phyloP scores from a whole-genome alignment of 345 rosid genomes.

The Eucalyptus erythrocorys region DNA sequence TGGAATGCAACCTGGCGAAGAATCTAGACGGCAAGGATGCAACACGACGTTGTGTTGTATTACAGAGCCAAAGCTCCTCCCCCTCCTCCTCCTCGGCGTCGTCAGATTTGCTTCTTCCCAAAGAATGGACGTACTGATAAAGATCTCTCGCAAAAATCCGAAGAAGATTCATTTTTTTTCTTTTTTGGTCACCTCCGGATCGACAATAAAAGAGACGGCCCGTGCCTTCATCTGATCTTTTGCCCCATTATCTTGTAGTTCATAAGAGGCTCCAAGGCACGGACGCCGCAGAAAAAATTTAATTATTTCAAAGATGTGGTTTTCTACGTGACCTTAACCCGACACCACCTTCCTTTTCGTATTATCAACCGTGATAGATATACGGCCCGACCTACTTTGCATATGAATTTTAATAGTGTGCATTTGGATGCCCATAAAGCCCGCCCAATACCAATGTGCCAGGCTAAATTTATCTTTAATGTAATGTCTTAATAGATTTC shows the following conservation, averaged over 20 bases:
- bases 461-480: neutral
- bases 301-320: neutral
- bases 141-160: neutral
- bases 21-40: slow-evolving; percentile 7
- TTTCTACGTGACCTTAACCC: neutral
- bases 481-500: neutral
- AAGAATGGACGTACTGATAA: slow-evolving; percentile 53
- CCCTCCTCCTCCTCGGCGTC: slow-evolving; percentile 24
- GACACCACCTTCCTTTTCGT: neutral
- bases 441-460: neutral
- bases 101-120: slow-evolving; percentile 52
- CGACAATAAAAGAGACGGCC: neutral
- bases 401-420: neutral
- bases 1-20: slow-evolving; percentile 3
- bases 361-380: neutral
- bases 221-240: neutral
- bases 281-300: neutral
- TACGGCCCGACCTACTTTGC: neutral
- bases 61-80: slow-evolving; percentile 12
- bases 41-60: neutral
- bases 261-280: neutral
- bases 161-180: neutral
- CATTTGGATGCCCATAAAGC: neutral
- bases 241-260: neutral
- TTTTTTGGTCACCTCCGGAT: too few species aligned